Conservation (phyloP, 257 asterid genomes). For the Mentha longifolia region DNA sequence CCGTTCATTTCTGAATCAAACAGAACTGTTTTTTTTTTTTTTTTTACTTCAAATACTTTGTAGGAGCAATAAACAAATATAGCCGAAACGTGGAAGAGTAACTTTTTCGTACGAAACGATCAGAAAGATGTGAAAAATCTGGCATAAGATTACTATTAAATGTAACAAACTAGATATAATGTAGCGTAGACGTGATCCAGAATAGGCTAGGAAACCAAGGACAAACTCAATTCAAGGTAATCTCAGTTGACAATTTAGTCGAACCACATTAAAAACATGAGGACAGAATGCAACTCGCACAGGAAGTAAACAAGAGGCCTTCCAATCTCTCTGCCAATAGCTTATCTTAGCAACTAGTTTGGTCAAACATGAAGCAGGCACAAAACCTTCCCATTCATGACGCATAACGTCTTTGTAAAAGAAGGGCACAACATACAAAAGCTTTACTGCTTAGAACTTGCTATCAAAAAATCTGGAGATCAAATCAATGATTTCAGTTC, state of each 20-base stretch:
- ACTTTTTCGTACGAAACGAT: background rate
- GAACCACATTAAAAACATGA: background rate
- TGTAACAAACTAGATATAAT: background rate
- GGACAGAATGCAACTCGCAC: background rate
- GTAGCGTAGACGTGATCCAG: background rate
- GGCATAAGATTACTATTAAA: background rate
- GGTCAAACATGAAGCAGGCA: slow-evolving; percentile 1
- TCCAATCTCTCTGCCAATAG: background rate
- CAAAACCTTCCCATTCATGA: background rate
- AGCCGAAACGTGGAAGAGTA: background rate
- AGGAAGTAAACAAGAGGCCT: background rate
- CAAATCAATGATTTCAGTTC: background rate
- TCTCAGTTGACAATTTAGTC: background rate
- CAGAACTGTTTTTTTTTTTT: background rate
- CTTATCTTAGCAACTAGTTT: background rate
- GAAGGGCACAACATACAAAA: background rate
- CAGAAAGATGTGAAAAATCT: slow-evolving; percentile 1
- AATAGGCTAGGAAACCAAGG: background rate
- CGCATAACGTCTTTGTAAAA: background rate
- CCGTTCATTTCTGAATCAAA: background rate
- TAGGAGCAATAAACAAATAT: background rate
- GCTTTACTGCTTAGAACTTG: background rate
- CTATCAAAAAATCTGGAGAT: background rate
- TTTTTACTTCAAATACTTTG: background rate
- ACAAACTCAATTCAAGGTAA: background rate